Conservation (phyloP, 225 moss, liverwort and hornwort genomes). For the Antitrichia curtipendula region DNA sequence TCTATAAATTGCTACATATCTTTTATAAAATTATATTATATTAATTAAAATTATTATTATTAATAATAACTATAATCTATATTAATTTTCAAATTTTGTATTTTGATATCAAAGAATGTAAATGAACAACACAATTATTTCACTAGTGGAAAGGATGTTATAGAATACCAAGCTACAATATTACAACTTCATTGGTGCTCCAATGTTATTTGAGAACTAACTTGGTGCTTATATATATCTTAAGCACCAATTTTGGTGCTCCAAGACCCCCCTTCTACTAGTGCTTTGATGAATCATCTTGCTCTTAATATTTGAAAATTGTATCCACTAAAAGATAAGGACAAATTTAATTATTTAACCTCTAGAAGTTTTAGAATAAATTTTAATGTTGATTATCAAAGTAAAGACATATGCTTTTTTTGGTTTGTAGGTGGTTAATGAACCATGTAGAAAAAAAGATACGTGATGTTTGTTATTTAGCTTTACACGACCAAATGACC, state of each 20-base stretch:
- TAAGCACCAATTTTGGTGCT: too few species aligned
- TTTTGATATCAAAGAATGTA: not conserved
- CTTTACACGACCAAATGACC: too few species aligned
- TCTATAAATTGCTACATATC: not conserved
- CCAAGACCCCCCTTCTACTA: not conserved
- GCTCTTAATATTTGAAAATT: not conserved
- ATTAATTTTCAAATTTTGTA: not conserved
- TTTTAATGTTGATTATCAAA: not conserved
- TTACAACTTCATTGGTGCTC: not conserved
- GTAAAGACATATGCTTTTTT: not conserved
- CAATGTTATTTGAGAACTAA: fast-evolving
- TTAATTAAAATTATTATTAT: fast-evolving
- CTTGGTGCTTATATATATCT: not conserved
- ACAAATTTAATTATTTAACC: not conserved
- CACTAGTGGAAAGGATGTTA: not conserved
- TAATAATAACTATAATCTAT: too few species aligned
- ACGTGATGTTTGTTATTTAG: not conserved
- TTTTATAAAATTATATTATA: not conserved
- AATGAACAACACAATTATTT: not conserved
- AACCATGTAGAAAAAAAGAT: not conserved
- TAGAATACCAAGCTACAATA: not conserved
- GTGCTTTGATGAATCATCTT: not conserved
- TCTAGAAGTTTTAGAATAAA: not conserved
- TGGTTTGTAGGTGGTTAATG: fast-evolving
- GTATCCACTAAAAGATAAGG: not conserved